These are phyloP conservation scores for Coniferiporia sulphurascens DNA, from an alignment of 1,284 basidiomycete species.

Conservation along the genomic window DNA sequence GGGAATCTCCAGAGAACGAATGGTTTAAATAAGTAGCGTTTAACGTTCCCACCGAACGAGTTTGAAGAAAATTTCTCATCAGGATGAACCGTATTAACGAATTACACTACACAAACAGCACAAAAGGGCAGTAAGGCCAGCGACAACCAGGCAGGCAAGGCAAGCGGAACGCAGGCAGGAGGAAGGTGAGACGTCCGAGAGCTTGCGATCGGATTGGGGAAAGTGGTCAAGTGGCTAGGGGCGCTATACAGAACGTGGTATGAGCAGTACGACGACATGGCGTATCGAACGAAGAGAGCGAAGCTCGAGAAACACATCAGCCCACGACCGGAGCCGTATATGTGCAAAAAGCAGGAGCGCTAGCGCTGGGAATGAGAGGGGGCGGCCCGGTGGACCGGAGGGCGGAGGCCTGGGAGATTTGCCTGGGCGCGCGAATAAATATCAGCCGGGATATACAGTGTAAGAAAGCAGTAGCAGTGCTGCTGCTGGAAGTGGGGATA, in stretches of 20 bases:
- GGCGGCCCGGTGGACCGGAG: not conserved
- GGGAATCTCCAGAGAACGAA: no score
- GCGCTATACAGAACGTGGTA: slow-evolving; percentile 4
- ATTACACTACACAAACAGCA: not conserved
- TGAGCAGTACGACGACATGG: not conserved
- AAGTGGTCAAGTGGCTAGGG: not conserved
- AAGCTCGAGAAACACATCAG: not conserved
- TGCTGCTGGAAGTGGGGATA: not conserved
- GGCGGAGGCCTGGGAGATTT: not conserved
- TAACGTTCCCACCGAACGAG: not conserved
- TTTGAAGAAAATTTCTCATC: not conserved
- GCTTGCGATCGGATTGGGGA: not conserved
- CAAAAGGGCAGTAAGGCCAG: not conserved
- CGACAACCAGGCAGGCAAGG: not conserved
- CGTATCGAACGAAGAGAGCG: not conserved
- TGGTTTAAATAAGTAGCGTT: not conserved
- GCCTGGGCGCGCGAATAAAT: not conserved
- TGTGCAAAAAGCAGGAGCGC: not conserved
- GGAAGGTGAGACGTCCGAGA: no score
- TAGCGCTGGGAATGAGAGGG: not conserved
- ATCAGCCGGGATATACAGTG: not conserved
- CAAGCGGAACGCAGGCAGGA: not conserved
- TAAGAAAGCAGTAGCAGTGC: not conserved
- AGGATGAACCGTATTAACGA: not conserved
- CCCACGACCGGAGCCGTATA: slow-evolving; percentile 3